Evolutionary conservation across 2,329 filamentous ascomycete genomes (phyloP), one percentile per base, ranked within the genome.

Genomic region (Cercospora nicotianae): DNA sequence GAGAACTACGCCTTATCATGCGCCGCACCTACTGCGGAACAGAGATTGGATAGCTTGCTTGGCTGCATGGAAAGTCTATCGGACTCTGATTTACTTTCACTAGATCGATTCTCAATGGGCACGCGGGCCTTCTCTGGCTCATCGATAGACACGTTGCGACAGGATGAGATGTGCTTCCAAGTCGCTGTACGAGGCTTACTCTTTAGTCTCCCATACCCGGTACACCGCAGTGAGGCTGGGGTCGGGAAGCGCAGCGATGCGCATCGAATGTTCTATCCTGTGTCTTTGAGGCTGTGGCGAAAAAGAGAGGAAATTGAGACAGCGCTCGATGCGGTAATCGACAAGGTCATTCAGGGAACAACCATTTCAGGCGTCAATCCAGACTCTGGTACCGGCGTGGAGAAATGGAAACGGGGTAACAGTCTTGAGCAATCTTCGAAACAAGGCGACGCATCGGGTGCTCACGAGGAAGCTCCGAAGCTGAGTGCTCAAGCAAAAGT

Each of bases 111-210:
- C 69, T 87, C 87, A 0, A 82, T 85, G 42, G 87, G 88, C 3
- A 82, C 81, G 5, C 82, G 85, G 26, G 80, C 76, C 76, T 80
- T 80, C 73, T 72, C 85, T 81, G 75, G 83, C 80, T 81, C 77
- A 70, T 82, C 78, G 84, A 90, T 77, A 63, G 94, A 97, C 69
- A 85, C 90, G 13, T 81, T 98, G 9, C 89, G 94, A 6, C 94
- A 98, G 79, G 93, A 97, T 70, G 95, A 99, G 76, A 94, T 99
- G 77, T 90, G 91, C 26, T 98, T 97, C 72, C 92, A 99, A 72
- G 89, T 94, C 18, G 93, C 93, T 4, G 92, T 96, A 0, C 88
- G 94, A 12, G 95, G 95, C 0, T 81, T 98, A 60, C 80, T 97
- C 0, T 96, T 96, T 77, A 90, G 89, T 9, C 85, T 99, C 2